These are phyloP conservation scores for Eruca vesicaria DNA, from an alignment of 441 rosid genomes.

Conservation along the genomic window DNA sequence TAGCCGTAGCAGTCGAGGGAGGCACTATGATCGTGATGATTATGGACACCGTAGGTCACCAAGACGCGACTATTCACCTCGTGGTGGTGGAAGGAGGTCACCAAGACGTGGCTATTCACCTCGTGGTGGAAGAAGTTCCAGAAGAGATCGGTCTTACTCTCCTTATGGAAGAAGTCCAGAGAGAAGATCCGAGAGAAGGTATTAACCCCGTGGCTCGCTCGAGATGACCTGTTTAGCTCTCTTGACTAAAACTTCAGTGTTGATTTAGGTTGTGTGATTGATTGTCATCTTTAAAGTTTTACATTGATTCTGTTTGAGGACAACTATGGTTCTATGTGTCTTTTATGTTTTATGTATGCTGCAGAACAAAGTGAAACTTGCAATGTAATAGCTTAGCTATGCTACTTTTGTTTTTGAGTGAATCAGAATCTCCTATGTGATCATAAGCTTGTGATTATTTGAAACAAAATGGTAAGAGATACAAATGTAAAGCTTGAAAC, in stretches of 20 bases:
- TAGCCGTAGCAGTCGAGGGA: slow-evolving; percentile 48
- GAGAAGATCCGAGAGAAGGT: slow-evolving; percentile 28
- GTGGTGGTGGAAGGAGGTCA: slow-evolving; percentile 50
- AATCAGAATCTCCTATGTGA: slow-evolving; percentile 6
- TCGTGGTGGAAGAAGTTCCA: slow-evolving; percentile 63
- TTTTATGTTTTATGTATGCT: background rate
- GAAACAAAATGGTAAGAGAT: background rate
- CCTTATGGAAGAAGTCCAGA: slow-evolving; percentile 47
- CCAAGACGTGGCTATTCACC: slow-evolving; percentile 82
- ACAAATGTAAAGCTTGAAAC: background rate
- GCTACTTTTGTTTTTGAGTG: slow-evolving; percentile 10
- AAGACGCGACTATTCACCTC: slow-evolving; percentile 72
- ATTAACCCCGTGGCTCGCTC: slow-evolving; percentile 49
- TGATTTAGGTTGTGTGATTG: slow-evolving; percentile 26
- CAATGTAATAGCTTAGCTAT: background rate
- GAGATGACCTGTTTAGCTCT: slow-evolving; percentile 40
- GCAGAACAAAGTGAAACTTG: slow-evolving; percentile 6
- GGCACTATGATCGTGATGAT: slow-evolving; percentile 55
- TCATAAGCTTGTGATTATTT: slow-evolving; percentile 2
- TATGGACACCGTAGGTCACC: slow-evolving; percentile 61
- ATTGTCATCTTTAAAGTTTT: background rate
- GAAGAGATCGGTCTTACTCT: slow-evolving; percentile 77
- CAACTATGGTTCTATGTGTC: background rate
- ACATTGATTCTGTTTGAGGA: slow-evolving; percentile 1
- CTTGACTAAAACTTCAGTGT: background rate